A percentile compares a stretch with the other conserved stretches of the same genome.
These are phyloP conservation scores for Yarrowia osloensis DNA, from an alignment of 805 yeast genomes.

Conservation along the genomic window DNA sequence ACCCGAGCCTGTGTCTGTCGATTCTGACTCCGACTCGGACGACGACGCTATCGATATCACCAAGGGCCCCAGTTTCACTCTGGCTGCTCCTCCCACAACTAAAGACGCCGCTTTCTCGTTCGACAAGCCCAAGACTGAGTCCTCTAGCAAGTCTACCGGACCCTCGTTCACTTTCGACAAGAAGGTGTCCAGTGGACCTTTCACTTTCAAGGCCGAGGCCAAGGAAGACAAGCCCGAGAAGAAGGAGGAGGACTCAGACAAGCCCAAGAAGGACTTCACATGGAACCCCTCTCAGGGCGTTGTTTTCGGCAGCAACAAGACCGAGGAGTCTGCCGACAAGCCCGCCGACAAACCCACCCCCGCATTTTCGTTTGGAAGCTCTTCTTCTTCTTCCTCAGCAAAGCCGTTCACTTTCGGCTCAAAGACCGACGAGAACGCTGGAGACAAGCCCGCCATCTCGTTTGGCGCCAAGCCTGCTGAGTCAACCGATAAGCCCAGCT, in stretches of 20 bases:
- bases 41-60: slow-evolving; percentile 57
- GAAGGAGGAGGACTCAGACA: not conserved
- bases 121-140: slow-evolving; percentile 14
- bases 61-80: slow-evolving; percentile 70
- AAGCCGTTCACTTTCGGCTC: slow-evolving; percentile 1
- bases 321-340: slow-evolving; percentile 28
- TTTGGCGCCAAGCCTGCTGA: not conserved
- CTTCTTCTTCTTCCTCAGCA: not conserved
- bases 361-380: slow-evolving; percentile 21
- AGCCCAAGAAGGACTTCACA: slow-evolving; percentile 33
- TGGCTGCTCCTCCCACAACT: slow-evolving; percentile 51
- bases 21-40: slow-evolving; percentile 55
- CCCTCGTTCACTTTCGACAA: slow-evolving; percentile 35
- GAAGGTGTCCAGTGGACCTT: slow-evolving; percentile 26
- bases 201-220: slow-evolving; percentile 35
- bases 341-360: slow-evolving; percentile 39
- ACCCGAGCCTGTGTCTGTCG: slow-evolving; percentile 34
- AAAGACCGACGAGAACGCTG: not conserved
- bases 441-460: not conserved
- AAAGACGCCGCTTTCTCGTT: slow-evolving; percentile 55
- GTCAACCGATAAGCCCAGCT: not conserved
- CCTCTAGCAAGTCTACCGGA: slow-evolving; percentile 6
- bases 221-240: not conserved
- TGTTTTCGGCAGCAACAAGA: slow-evolving; percentile 36
- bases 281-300: slow-evolving; percentile 43